Evolutionary conservation across 768 basidiomycete species (phyloP).

Genomic region (Aureoboletus auriporus): DNA sequence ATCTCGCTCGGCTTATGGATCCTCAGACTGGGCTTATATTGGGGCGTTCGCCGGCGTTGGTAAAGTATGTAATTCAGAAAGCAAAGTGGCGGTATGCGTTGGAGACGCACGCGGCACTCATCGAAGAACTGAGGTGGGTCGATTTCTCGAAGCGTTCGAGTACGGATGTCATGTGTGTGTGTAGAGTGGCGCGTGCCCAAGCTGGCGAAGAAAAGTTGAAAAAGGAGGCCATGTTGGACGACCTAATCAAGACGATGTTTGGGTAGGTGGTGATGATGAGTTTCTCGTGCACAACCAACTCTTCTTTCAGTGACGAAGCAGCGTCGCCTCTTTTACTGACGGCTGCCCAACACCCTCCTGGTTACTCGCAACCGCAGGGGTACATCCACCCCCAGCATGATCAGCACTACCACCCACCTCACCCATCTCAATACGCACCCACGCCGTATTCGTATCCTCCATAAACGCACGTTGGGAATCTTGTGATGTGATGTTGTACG

Average conservation of each 20-base stretch:
- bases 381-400: conserved; percentile 7
- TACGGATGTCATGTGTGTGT: background rate
- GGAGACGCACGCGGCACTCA: conserved; percentile 61
- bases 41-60: conserved; percentile 66
- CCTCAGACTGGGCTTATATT: conserved; percentile 59
- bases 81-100: conserved; percentile 72
- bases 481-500: background rate
- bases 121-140: conserved; percentile 53
- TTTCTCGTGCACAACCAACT: background rate
- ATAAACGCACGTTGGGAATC: conserved; percentile 7
- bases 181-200: conserved; percentile 46
- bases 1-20: conserved; percentile 49
- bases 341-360: conserved; percentile 4
- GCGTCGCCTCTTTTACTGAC: conserved; percentile 13
- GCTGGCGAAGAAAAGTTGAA: conserved; percentile 47
- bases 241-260: conserved; percentile 44
- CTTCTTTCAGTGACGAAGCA: conserved; percentile 24
- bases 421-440: conserved; percentile 11
- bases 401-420: conserved; percentile 6
- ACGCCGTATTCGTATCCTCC: conserved; percentile 14
- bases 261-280: conserved; percentile 38
- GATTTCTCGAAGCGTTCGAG: background rate
- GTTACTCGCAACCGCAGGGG: conserved; percentile 6
- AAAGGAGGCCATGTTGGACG: conserved; percentile 62
- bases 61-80: conserved; percentile 64